Conservation (phyloP, 164 flowering plant species). For the Cinnamomum micranthum region DNA sequence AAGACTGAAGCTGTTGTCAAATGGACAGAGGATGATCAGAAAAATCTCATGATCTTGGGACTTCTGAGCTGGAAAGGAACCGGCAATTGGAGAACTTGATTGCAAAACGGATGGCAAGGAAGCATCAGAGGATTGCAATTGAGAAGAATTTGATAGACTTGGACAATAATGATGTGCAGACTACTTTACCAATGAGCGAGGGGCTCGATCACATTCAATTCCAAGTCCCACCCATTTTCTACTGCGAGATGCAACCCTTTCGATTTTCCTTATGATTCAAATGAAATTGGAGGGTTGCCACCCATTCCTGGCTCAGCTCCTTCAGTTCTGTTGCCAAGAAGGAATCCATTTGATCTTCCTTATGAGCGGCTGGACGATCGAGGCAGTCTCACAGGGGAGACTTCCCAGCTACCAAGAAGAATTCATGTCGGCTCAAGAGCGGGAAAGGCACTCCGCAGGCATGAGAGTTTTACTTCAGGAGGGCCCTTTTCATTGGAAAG, state of each 20-base stretch:
- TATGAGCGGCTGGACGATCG: slow-evolving; percentile 69
- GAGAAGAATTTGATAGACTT: slow-evolving; percentile 85
- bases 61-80: slow-evolving; percentile 82
- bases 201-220: slow-evolving; percentile 23
- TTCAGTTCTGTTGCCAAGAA: slow-evolving; percentile 49
- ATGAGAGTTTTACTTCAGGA: slow-evolving; percentile 70
- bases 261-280: slow-evolving; percentile 55
- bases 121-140: slow-evolving; percentile 38
- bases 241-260: slow-evolving; percentile 70
- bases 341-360: slow-evolving; percentile 88
- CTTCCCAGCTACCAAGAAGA: slow-evolving; percentile 48
- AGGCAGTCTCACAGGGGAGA: slow-evolving; percentile 55
- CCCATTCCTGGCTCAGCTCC: slow-evolving; percentile 94
- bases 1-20: slow-evolving; percentile 53
- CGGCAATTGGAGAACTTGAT: slow-evolving; percentile 77
- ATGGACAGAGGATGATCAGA: slow-evolving; percentile 94
- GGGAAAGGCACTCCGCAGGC: slow-evolving; percentile 54
- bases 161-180: slow-evolving; percentile 42
- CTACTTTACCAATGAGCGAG: neutral
- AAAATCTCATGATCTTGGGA: slow-evolving; percentile 80
- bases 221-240: slow-evolving; percentile 53
- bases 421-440: slow-evolving; percentile 37
- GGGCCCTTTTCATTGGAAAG: slow-evolving; percentile 43
- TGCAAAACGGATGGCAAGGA: slow-evolving; percentile 68
- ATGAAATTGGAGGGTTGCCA: slow-evolving; percentile 44